These are phyloP conservation scores for Colletotrichum destructivum DNA, from an alignment of 2,329 filamentous ascomycete genomes.

Conservation along the genomic window DNA sequence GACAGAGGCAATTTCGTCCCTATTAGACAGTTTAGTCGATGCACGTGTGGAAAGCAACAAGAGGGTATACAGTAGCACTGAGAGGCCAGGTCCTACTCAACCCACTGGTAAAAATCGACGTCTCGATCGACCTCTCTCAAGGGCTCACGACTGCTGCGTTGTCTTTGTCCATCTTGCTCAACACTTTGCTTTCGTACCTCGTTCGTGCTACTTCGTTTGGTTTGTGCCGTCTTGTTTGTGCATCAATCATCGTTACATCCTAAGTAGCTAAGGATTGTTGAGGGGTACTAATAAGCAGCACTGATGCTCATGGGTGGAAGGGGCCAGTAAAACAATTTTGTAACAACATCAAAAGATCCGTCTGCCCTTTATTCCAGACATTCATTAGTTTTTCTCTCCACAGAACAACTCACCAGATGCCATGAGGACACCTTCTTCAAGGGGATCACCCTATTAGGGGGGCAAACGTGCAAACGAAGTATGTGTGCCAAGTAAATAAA, in stretches of 20 bases:
- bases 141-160: not conserved
- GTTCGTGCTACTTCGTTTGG: not conserved
- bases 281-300: not conserved
- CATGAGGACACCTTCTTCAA: not conserved
- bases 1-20: not conserved
- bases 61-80: too few species aligned
- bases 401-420: not conserved
- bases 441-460: not conserved
- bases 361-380: not conserved
- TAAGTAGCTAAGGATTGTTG: not conserved
- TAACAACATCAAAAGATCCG: not conserved
- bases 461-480: not conserved
- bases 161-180: not conserved
- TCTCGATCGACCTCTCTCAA: not conserved
- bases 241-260: not conserved
- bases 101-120: not conserved
- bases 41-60: conserved; percentile 10
- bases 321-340: not conserved
- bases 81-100: not conserved
- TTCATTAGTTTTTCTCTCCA: too few species aligned
- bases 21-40: conserved; percentile 11
- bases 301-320: not conserved
- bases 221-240: too few species aligned
- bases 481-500: not conserved
- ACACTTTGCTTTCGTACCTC: not conserved